Evolutionary conservation across 768 basidiomycete genomes (phyloP), one percentile per base, ranked within the genome.

Genomic region (Nidularia pulvinata): DNA sequence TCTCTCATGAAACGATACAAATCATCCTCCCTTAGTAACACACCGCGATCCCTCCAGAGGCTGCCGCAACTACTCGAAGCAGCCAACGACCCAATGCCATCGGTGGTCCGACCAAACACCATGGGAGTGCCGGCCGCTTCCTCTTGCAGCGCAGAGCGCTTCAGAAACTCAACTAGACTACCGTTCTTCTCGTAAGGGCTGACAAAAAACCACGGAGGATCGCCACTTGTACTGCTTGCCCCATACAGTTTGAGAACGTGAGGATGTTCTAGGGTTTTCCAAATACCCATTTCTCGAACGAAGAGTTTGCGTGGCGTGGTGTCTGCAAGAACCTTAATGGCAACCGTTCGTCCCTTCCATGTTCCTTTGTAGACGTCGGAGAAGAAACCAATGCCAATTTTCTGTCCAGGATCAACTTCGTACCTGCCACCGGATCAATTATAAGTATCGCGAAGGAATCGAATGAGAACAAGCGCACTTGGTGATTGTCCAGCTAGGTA

Each of bases 401-500:
- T 80, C 49, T 75, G 71, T 34, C 84, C 83, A 5, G 80, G 77
- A 48, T 84, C 83, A 32, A 92, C 80, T 65, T 93, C 91, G 58
- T 86, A 88, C 46, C 82, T 82, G 42, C 48, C 62, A 32, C 58
- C 57, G 46, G 25, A 25, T n/a, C 53, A 30, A n/a, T 35, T 4
- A 49, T 32, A 11, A 49, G 10, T 43, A 48, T n/a, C 16, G 32
- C 42, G 42, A 39, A 19, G 7, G 11, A n/a, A 22, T 47, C 16
- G 49, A 44, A 45, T 46, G 48, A 35, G 49, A 33, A 51, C 7
- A 51, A 25, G 55, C 68, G 19, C 53, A 81, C 83, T 76, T 72
- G 2, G 88, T 89, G 59, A 90, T 88, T 3, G 88, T 87, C 89
- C 89, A 90, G 57, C 72, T 76, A 0, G 88, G 88, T 34, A 89